These are phyloP conservation scores for Dactylonectria macrodidyma DNA, from an alignment of 2,329 filamentous ascomycete species.

Conservation along the genomic window DNA sequence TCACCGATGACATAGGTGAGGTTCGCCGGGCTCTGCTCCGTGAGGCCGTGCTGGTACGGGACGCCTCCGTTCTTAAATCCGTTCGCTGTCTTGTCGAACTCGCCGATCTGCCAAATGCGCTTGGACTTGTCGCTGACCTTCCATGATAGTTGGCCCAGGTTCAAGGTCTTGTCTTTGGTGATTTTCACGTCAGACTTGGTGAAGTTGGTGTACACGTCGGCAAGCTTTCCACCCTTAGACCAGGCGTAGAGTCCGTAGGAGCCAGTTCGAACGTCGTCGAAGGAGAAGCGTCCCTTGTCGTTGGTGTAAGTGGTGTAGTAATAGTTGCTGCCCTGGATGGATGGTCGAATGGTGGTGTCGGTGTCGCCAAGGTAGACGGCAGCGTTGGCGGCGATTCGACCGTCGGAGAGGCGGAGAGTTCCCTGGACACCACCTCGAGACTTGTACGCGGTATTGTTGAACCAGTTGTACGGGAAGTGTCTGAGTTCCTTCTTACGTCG, in stretches of 20 bases:
- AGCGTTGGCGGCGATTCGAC: slow-evolving; percentile 26
- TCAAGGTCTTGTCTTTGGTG: slow-evolving; percentile 28
- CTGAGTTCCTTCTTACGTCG: slow-evolving; percentile 22
- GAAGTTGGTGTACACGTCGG: slow-evolving; percentile 34
- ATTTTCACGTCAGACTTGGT: slow-evolving; percentile 25
- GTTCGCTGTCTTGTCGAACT: slow-evolving; percentile 31
- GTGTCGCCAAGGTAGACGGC: slow-evolving; percentile 28
- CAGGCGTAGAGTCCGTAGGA: slow-evolving; percentile 27
- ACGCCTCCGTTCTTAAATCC: slow-evolving; percentile 32
- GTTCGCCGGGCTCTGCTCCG: slow-evolving; percentile 31
- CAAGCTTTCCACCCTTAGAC: slow-evolving; percentile 30
- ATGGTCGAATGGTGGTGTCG: slow-evolving; percentile 24
- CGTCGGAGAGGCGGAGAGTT: slow-evolving; percentile 30
- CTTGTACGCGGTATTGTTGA: slow-evolving; percentile 21
- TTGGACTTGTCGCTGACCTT: slow-evolving; percentile 20
- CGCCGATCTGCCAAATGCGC: slow-evolving; percentile 33
- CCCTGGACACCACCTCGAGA: slow-evolving; percentile 28
- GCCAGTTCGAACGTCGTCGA: slow-evolving; percentile 26
- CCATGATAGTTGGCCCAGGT: slow-evolving; percentile 25
- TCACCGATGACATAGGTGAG: slow-evolving; percentile 30
- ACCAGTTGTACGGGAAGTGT: slow-evolving; percentile 32
- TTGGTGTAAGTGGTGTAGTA: slow-evolving; percentile 34
- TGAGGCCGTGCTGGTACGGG: slow-evolving; percentile 31
- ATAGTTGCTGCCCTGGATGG: slow-evolving; percentile 41
- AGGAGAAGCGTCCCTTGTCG: slow-evolving; percentile 29